Conservation (phyloP, 345 rosid species). For the Boechera retrofracta region DNA sequence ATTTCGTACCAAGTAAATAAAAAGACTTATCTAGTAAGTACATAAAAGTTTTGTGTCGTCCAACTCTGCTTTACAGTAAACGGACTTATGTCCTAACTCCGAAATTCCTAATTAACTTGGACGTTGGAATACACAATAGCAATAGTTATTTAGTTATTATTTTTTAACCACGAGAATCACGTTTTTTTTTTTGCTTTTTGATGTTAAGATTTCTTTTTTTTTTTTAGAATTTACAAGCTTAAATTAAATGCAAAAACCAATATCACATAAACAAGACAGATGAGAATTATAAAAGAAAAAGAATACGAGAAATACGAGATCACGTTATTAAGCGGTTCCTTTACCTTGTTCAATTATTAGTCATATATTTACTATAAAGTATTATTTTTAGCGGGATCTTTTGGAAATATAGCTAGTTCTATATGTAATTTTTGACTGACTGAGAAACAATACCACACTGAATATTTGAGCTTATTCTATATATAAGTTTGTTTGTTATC, state of each 20-base stretch:
- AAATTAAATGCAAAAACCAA: no score
- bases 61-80: conserved; percentile 15
- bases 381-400: no score
- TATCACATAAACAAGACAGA: no score
- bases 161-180: conserved; percentile 23
- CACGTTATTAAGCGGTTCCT: no score
- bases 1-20: background rate
- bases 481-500: background rate
- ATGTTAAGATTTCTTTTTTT: no score
- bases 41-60: conserved; percentile 1
- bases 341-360: no score
- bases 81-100: background rate
- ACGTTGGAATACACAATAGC: conserved; percentile 7
- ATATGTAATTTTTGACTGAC: conserved; percentile 1
- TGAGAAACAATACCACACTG: background rate
- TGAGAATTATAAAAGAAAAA: no score
- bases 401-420: background rate
- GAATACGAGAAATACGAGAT: no score
- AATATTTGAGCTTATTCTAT: background rate
- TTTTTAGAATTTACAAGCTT: no score
- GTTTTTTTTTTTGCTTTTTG: no score
- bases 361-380: no score
- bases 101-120: conserved; percentile 4
- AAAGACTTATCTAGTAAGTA: background rate
- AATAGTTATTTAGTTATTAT: no score